These are phyloP conservation scores for Xylaria telfairii DNA, from an alignment of 495 filamentous ascomycete species.

Conservation along the genomic window DNA sequence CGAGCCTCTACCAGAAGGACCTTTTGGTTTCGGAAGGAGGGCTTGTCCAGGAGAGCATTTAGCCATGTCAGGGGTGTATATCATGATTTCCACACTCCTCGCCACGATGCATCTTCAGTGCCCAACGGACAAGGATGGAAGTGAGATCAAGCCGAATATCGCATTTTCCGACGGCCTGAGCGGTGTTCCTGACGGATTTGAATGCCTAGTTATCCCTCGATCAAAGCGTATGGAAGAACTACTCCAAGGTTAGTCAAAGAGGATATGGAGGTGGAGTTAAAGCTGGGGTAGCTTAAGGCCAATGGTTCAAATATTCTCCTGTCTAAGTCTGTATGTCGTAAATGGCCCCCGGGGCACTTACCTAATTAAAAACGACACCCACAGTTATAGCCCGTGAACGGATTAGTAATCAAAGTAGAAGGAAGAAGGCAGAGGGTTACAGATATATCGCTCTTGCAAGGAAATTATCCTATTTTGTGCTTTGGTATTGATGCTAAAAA, in stretches of 20 bases:
- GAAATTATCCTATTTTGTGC: not conserved
- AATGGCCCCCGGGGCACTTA: not conserved
- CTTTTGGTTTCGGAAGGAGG: constrained; percentile 59
- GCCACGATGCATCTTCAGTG: constrained; percentile 6
- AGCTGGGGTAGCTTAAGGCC: not conserved
- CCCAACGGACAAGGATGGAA: not conserved
- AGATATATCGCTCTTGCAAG: not conserved
- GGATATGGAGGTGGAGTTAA: not conserved
- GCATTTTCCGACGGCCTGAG: constrained; percentile 8
- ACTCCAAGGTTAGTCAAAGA: not conserved
- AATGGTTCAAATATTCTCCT: not conserved
- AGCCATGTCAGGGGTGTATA: constrained; percentile 8
- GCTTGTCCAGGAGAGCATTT: not conserved
- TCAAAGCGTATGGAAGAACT: not conserved
- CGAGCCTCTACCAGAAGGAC: constrained; percentile 56
- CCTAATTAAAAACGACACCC: not conserved
- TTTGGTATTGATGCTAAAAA: not conserved
- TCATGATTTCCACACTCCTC: constrained; percentile 12
- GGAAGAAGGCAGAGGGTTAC: not conserved
- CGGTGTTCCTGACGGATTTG: not conserved
- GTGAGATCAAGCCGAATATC: constrained; percentile 6
- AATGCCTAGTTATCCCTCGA: constrained; percentile 8
- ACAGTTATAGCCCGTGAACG: not conserved
- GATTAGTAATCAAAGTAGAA: no score
- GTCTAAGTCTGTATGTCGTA: not conserved